Conservation (phyloP, 768 basidiomycete genomes). For the Trametes cingulata region DNA sequence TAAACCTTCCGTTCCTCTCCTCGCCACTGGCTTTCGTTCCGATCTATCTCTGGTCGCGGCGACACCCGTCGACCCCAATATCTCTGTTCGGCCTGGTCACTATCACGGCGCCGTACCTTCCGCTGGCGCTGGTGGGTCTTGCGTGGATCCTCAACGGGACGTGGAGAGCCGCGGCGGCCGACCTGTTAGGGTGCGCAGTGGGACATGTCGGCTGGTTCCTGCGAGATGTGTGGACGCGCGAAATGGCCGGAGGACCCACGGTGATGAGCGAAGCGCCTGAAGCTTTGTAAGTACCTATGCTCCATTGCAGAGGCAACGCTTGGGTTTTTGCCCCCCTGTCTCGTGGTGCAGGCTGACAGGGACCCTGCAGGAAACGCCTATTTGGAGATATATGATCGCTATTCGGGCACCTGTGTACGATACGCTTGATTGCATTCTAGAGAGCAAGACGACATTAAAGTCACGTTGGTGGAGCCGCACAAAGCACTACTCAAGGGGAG, state of each 20-base stretch:
- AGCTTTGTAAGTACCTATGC: constrained; percentile 53
- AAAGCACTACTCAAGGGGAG: no score
- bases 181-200: constrained; percentile 82
- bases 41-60: constrained; percentile 95
- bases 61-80: constrained; percentile 94
- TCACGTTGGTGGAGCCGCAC: no score
- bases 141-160: constrained; percentile 82
- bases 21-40: constrained; percentile 92
- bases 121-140: constrained; percentile 86
- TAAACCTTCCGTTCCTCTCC: constrained; percentile 92
- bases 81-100: constrained; percentile 94
- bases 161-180: constrained; percentile 81
- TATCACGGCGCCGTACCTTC: constrained; percentile 94
- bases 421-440: background rate
- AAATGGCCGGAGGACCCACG: constrained; percentile 77
- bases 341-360: background rate
- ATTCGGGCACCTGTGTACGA: background rate
- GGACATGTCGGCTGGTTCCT: constrained; percentile 87
- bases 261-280: constrained; percentile 73
- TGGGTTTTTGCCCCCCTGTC: background rate
- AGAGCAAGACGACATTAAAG: background rate
- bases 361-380: constrained; percentile 53
- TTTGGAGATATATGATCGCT: constrained; percentile 53
- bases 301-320: background rate
- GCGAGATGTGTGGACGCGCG: constrained; percentile 84